Evolutionary conservation across 1,284 basidiomycete species (phyloP), one percentile per base, ranked within the genome.

Genomic region (Anthracocystis panici-leucophaei): DNA sequence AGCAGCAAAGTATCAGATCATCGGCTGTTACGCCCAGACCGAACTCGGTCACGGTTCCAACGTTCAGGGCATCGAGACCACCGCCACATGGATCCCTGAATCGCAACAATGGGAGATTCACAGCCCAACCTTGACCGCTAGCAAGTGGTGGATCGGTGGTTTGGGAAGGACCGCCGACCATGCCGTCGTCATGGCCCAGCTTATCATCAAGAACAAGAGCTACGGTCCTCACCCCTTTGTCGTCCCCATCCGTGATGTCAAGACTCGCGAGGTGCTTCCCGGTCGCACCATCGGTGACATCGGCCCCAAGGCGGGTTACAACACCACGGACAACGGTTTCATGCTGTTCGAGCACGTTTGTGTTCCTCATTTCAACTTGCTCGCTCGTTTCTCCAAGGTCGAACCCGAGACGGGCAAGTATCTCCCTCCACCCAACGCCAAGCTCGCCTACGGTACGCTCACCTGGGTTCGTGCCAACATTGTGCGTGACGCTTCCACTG

Each of bases 161-260:
- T 77, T 86, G 3, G 86, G 86, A 2, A 67, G 85, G 9, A 77
- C 84, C 12, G 86, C 86, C 0, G 82, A 84, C 61, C 85, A 86
- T 55, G 84, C 85, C 14, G 81, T 86, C 53, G 85, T 86, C 41
- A 86, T 86, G 86, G 85, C 86, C 3, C 86, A 86, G 67, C 81
- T 87, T 21, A 81, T 84, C 49, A 78, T 82, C 68, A 78, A 84
- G 31, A 84, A 84, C 65, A 82, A 83, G 81, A 74, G 77, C 56
- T 78, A 82, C 49, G 86, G 86, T 10, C 84, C 84, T 20, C 84
- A 86, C 67, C 85, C 86, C 0, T 81, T 87, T 63, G 73, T 87
- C 49, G 85, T 86, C 11, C 85, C 82, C 21, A 78, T 87, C 42
- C 82, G 86, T 8, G 85, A 86, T 61, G 27, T 77, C 48, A 81